Evolutionary conservation across 2,329 filamentous ascomycete species (phyloP).

Genomic region (Talaromyces funiculosus): DNA sequence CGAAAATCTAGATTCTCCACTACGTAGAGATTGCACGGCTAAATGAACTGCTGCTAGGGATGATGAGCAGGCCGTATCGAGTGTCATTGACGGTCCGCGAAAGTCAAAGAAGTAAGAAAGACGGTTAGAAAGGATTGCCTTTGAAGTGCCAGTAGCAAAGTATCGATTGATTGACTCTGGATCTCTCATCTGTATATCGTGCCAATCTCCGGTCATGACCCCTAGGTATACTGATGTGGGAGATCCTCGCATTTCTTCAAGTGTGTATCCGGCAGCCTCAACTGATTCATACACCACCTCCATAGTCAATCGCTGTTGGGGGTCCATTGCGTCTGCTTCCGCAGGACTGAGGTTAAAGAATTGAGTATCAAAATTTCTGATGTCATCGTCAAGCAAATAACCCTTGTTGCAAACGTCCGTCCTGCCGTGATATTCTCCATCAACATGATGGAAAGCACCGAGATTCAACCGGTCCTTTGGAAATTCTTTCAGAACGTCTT

Average conservation of each 20-base stretch:
- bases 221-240: conserved; percentile 25
- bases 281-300: conserved; percentile 34
- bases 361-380: conserved; percentile 29
- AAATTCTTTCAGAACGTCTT: background rate
- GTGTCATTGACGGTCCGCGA: conserved; percentile 36
- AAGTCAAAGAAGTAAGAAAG: conserved; percentile 22
- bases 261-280: conserved; percentile 18
- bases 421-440: background rate
- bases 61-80: conserved; percentile 46
- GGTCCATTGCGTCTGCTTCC: conserved; percentile 11
- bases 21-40: conserved; percentile 25
- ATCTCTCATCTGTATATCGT: too few relatives aligned
- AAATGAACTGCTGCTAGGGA: conserved; percentile 34
- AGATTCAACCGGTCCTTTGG: conserved; percentile 15
- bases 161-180: too few relatives aligned
- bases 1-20: conserved; percentile 21
- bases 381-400: too few relatives aligned
- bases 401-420: too few relatives aligned
- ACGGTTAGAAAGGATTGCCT: conserved; percentile 38
- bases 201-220: conserved; percentile 15
- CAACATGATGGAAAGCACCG: background rate
- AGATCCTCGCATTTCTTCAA: conserved; percentile 19
- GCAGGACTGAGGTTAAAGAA: conserved; percentile 18
- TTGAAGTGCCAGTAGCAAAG: too few relatives aligned
- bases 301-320: conserved; percentile 18